A percentile compares a stretch with the other conserved stretches of the same genome.
These are phyloP conservation scores for Trichoderma gamsii DNA, from an alignment of 495 filamentous ascomycete genomes.

Conservation along the genomic window DNA sequence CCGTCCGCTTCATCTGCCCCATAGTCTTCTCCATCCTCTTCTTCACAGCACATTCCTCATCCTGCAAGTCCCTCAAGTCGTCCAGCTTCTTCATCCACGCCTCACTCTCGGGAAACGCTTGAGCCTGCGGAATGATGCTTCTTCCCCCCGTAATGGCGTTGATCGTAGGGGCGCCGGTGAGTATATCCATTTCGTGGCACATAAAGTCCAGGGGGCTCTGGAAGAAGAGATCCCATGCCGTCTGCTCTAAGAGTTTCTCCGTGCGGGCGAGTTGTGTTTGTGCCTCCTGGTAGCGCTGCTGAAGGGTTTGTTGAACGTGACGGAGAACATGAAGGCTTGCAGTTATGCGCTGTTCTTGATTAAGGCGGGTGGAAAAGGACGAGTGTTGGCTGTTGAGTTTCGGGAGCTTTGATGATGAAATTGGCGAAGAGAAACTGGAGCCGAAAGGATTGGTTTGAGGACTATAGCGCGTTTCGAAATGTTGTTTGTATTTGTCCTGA, in stretches of 20 bases:
- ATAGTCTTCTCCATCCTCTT: neutral
- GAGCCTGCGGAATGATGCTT: neutral
- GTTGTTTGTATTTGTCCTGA: too few species aligned
- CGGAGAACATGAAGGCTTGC: neutral
- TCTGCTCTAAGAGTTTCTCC: neutral
- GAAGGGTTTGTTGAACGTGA: neutral
- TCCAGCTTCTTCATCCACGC: neutral
- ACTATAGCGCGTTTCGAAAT: too few species aligned
- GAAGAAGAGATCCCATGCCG: neutral
- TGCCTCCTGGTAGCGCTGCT: neutral
- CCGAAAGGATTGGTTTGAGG: too few species aligned
- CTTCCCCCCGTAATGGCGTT: neutral
- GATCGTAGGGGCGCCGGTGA: neutral
- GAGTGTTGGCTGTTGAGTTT: neutral
- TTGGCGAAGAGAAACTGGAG: neutral
- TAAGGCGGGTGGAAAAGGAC: neutral
- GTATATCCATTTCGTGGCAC: neutral
- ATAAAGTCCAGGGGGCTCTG: neutral
- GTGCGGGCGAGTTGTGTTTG: neutral
- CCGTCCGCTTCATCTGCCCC: neutral
- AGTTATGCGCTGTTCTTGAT: neutral
- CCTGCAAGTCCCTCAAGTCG: neutral
- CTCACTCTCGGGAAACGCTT: neutral
- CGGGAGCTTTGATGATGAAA: neutral
- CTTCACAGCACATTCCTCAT: neutral